These are phyloP conservation scores for Penicillium dipodomyicola DNA, from an alignment of 495 filamentous ascomycete genomes.

Conservation along the genomic window DNA sequence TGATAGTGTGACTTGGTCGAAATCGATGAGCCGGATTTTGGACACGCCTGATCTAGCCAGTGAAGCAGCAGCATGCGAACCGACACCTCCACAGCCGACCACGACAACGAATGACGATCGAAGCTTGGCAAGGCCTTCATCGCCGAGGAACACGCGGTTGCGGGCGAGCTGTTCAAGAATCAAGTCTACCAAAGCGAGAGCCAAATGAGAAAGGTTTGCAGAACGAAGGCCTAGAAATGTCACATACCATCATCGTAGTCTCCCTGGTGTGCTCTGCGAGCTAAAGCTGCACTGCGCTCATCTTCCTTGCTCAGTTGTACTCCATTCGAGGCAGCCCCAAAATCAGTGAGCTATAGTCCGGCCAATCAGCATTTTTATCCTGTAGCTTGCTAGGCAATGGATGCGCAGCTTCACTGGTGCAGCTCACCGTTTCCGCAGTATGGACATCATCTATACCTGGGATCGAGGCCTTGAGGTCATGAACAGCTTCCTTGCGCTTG, in stretches of 20 bases:
- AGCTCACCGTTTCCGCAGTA: slow-evolving; percentile 39
- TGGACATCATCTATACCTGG: slow-evolving; percentile 51
- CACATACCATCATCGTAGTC: slow-evolving; percentile 82
- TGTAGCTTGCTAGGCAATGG: neutral
- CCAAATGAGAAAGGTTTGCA: slow-evolving; percentile 17
- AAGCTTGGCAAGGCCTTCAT: slow-evolving; percentile 73
- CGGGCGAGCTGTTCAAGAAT: slow-evolving; percentile 95
- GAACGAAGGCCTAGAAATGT: neutral
- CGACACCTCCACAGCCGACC: slow-evolving; percentile 92
- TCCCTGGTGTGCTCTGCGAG: slow-evolving; percentile 74
- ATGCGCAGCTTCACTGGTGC: neutral
- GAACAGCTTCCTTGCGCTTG: slow-evolving; percentile 57
- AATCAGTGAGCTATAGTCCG: slow-evolving; percentile 64
- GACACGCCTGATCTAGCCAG: slow-evolving; percentile 86
- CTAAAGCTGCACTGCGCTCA: slow-evolving; percentile 69
- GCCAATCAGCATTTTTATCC: slow-evolving; percentile 7
- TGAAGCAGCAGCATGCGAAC: slow-evolving; percentile 83
- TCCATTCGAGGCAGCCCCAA: slow-evolving; percentile 60
- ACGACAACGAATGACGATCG: slow-evolving; percentile 81
- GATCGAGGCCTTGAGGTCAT: slow-evolving; percentile 71
- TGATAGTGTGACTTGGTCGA: slow-evolving; percentile 94
- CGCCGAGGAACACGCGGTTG: slow-evolving; percentile 87
- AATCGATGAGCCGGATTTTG: slow-evolving; percentile 87
- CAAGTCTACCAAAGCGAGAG: slow-evolving; percentile 54
- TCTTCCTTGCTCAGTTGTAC: slow-evolving; percentile 68